phyloP scores from a whole-genome alignment of 768 basidiomycete genomes.

The Boletus speciosus region DNA sequence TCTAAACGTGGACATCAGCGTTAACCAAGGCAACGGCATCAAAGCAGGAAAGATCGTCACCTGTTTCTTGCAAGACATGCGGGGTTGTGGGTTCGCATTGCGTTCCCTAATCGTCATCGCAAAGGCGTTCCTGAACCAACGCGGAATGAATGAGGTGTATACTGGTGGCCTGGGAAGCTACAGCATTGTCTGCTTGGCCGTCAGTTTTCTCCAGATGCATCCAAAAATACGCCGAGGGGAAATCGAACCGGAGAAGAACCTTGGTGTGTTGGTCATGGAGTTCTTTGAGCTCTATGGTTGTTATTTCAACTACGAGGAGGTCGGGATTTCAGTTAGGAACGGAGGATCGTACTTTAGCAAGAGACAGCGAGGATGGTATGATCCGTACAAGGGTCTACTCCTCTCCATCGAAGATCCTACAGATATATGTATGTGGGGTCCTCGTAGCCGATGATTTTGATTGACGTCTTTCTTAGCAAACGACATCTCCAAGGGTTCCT shows the following conservation, averaged over 20 bases:
- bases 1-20: constrained; percentile 88
- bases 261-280: constrained; percentile 94
- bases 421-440: constrained; percentile 65
- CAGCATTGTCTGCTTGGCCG: constrained; percentile 87
- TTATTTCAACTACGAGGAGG: constrained; percentile 87
- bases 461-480: constrained; percentile 55
- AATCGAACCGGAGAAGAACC: constrained; percentile 81
- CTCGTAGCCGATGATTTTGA: background rate
- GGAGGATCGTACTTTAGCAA: constrained; percentile 92
- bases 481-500: constrained; percentile 89
- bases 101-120: constrained; percentile 81
- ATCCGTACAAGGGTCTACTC: constrained; percentile 50
- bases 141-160: constrained; percentile 97
- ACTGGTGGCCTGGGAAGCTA: constrained; percentile 94
- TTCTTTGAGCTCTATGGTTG: constrained; percentile 95
- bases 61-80: constrained; percentile 68
- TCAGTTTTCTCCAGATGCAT: constrained; percentile 96
- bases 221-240: constrained; percentile 88
- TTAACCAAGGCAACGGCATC: constrained; percentile 88
- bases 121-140: constrained; percentile 85
- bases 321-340: constrained; percentile 82
- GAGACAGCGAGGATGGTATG: constrained; percentile 74
- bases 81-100: constrained; percentile 57
- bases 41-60: constrained; percentile 76
- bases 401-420: constrained; percentile 93